A percentile compares a stretch with the other conserved stretches of the same genome.
Evolutionary conservation across 1,284 basidiomycete genomes (phyloP).

Genomic region (Thelephora terrestris): DNA sequence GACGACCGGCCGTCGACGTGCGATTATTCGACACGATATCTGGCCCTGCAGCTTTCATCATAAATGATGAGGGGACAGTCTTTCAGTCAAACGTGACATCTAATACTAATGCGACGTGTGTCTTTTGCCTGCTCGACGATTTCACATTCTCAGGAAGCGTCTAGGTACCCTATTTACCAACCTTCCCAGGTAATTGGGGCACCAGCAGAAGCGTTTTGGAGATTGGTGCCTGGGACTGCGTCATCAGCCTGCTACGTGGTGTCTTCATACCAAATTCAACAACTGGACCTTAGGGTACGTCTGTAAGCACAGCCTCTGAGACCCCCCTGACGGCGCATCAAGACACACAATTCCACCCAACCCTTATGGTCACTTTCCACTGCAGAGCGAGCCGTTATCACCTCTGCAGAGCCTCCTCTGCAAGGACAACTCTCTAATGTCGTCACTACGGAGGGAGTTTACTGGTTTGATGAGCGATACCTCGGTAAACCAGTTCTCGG

Average conservation of each 20-base stretch:
- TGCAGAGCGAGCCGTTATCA: conserved; percentile 30
- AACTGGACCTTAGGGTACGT: conserved; percentile 40
- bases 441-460: conserved; percentile 46
- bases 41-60: neutral
- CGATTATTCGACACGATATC: neutral
- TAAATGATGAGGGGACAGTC: conserved; percentile 6
- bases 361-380: conserved; percentile 26
- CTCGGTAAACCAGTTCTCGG: conserved; percentile 44
- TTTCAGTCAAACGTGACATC: neutral
- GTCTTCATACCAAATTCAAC: conserved; percentile 23
- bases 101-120: conserved; percentile 10
- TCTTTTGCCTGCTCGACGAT: neutral
- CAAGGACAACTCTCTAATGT: conserved; percentile 38
- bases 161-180: conserved; percentile 12
- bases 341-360: conserved; percentile 18
- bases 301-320: neutral
- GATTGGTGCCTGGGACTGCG: conserved; percentile 15
- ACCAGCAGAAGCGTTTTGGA: conserved; percentile 24
- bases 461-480: conserved; percentile 60
- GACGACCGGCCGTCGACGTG: neutral
- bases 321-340: conserved; percentile 3
- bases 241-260: conserved; percentile 22
- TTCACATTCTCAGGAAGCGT: neutral
- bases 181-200: neutral
- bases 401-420: conserved; percentile 36